Base-by-base conservation (phyloP, 2,329 filamentous ascomycete genomes). In the Cadophora luteo-olivacea region DNA sequence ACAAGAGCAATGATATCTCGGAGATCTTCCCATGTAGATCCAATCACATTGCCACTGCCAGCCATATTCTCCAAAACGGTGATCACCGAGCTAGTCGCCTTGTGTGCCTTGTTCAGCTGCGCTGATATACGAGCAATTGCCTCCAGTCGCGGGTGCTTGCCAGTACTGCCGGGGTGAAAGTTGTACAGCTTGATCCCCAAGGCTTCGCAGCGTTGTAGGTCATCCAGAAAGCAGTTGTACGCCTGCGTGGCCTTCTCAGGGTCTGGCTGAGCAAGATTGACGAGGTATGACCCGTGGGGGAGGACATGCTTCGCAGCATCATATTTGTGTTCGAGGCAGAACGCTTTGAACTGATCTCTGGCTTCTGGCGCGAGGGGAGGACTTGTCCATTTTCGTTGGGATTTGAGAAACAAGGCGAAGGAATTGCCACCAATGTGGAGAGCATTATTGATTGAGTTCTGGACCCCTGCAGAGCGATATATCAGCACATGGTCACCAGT, bases 31-130 rank as follows among this genome's bases (percentile, higher is more conserved):
- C 97, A 97, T 0, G 86, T 90, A 19, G 89, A 90, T 36, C 96
- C 96, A 63, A 99, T 89, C 4, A 97, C 90, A 75, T 96, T 97
- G 63, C 94, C 94, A 65, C 88, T 87, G 3, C 93, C 93, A 1
- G 95, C 96, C 94, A 98, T 98, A 70, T 97, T 98, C 81, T 99
- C 96, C 3, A 99, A 83, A 0, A 98, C 86, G 0, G 94, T 96
- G 45, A 95, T 84, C 1, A 97, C 95, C 0, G 84, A 85, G 51
- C 84, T 86, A 0, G 92, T 97, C 67, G 91, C 92, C 65, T 85
- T 84, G 76, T 98, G 93, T 0, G 94, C 91, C 68, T 86, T 87
- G 78, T 97, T 97, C 61, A 99, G 85, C 75, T 94, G 91, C 52
- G 85, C 83, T 1, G 96, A 94, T 61, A 99, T 92, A 49, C 96